These are phyloP conservation scores for Suhomyces choctaworum DNA, from an alignment of 1,139 yeast genomes.

Conservation along the genomic window DNA sequence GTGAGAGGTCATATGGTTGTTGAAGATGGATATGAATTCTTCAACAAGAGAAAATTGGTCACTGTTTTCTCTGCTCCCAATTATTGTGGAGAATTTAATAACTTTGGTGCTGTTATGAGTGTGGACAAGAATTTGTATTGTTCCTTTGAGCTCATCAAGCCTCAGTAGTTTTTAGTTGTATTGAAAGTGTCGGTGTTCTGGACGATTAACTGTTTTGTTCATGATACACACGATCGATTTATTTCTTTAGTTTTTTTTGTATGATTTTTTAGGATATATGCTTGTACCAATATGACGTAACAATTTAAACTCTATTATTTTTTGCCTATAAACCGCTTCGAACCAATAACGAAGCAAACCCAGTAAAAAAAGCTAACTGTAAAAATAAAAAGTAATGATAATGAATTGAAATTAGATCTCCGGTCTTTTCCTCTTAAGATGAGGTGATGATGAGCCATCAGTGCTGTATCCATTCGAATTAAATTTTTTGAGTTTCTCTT, in stretches of 20 bases:
- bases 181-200: constrained; percentile 7
- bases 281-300: constrained; percentile 1
- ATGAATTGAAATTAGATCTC: constrained; percentile 1
- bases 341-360: not conserved
- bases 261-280: constrained; percentile 2
- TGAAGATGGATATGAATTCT: constrained; percentile 89
- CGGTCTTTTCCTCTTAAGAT: constrained; percentile 31
- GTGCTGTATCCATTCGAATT: constrained; percentile 29
- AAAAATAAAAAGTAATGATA: not conserved
- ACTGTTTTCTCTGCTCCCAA: constrained; percentile 88
- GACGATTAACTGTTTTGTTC: constrained; percentile 1
- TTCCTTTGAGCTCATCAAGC: constrained; percentile 80
- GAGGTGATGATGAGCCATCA: constrained; percentile 40
- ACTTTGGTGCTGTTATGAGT: constrained; percentile 90
- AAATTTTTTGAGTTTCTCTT: too few relatives aligned
- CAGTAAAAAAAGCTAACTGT: not conserved
- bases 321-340: constrained; percentile 4
- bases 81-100: constrained; percentile 88
- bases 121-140: constrained; percentile 76
- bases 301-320: not conserved
- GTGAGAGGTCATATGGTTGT: constrained; percentile 94
- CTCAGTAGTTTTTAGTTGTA: constrained; percentile 29
- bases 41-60: constrained; percentile 72
- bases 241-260: constrained; percentile 7
- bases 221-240: constrained; percentile 13